Conservation (phyloP, 2,329 filamentous ascomycete species). For the Pseudogymnoascus sp. region DNA sequence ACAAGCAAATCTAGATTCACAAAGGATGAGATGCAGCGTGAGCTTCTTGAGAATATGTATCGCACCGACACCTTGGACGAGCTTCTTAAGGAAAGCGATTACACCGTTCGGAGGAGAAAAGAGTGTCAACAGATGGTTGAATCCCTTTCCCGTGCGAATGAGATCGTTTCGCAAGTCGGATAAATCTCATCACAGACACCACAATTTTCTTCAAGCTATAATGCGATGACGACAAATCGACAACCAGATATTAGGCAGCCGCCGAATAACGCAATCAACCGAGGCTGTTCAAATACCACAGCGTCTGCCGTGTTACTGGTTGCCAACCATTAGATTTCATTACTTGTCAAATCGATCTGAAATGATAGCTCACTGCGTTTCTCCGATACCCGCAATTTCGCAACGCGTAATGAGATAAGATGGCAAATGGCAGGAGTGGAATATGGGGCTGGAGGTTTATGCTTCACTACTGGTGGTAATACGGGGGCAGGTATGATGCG, state of each 20-base stretch:
- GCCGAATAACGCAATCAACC: slow-evolving; percentile 1
- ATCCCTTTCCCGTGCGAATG: slow-evolving; percentile 76
- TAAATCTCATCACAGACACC: slow-evolving; percentile 15
- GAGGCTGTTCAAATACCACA: background rate
- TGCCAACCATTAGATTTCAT: slow-evolving; percentile 1
- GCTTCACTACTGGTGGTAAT: background rate
- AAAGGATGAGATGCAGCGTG: slow-evolving; percentile 97
- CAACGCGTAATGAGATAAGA: slow-evolving; percentile 6
- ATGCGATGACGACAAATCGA: slow-evolving; percentile 1
- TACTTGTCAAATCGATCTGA: slow-evolving; percentile 3
- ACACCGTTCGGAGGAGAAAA: slow-evolving; percentile 88
- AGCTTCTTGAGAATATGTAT: slow-evolving; percentile 97
- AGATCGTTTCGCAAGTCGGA: slow-evolving; percentile 79
- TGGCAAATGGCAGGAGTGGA: background rate
- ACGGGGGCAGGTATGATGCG: background rate
- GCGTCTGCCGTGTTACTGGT: background rate
- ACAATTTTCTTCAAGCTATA: slow-evolving; percentile 7
- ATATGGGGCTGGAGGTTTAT: background rate
- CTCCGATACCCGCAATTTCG: slow-evolving; percentile 2
- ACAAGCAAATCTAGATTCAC: slow-evolving; percentile 55
- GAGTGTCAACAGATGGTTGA: slow-evolving; percentile 99
- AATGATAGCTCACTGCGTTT: slow-evolving; percentile 5
- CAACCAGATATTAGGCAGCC: background rate
- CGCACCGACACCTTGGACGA: slow-evolving; percentile 83
- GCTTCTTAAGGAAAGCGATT: slow-evolving; percentile 94